These are phyloP conservation scores for Ogataea siamensis DNA, from an alignment of 805 yeast genomes.

Conservation along the genomic window DNA sequence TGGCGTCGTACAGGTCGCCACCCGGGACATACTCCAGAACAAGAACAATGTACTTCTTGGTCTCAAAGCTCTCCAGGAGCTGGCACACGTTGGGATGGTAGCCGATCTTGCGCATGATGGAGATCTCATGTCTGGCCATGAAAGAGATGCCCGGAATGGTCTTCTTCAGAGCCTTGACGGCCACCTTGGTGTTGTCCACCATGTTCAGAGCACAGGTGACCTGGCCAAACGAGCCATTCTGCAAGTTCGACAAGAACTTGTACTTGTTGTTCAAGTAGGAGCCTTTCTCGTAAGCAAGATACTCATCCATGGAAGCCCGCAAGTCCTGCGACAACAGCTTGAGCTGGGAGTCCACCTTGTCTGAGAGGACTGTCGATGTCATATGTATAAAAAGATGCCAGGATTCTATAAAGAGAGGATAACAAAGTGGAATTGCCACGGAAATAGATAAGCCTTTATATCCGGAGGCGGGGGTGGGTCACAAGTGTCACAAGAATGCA, in stretches of 20 bases:
- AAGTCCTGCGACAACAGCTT: constrained; percentile 23
- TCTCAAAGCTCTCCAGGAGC: constrained; percentile 56
- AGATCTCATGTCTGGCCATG: constrained; percentile 56
- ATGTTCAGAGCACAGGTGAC: constrained; percentile 53
- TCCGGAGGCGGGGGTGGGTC: constrained; percentile 13
- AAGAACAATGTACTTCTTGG: constrained; percentile 48
- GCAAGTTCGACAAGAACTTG: constrained; percentile 43
- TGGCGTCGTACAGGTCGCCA: constrained; percentile 67
- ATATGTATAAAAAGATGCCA: constrained; percentile 5
- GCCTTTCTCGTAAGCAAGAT: constrained; percentile 41
- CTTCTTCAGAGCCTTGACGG: constrained; percentile 54
- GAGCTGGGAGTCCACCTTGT: constrained; percentile 20
- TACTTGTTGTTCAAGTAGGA: constrained; percentile 40
- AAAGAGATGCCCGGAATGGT: constrained; percentile 39
- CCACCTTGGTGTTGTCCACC: constrained; percentile 38
- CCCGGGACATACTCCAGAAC: constrained; percentile 65
- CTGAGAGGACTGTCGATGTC: constrained; percentile 19
- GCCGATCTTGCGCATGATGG: constrained; percentile 41
- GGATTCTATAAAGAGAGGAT: neutral
- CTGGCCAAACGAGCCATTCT: constrained; percentile 60
- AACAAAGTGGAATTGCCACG: neutral
- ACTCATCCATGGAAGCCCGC: constrained; percentile 37
- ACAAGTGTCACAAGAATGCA: constrained; percentile 6
- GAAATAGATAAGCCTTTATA: constrained; percentile 8
- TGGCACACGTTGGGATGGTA: constrained; percentile 55